phyloP scores from a whole-genome alignment of 352 stramenopile species.

The Pythium grandisporangium region DNA sequence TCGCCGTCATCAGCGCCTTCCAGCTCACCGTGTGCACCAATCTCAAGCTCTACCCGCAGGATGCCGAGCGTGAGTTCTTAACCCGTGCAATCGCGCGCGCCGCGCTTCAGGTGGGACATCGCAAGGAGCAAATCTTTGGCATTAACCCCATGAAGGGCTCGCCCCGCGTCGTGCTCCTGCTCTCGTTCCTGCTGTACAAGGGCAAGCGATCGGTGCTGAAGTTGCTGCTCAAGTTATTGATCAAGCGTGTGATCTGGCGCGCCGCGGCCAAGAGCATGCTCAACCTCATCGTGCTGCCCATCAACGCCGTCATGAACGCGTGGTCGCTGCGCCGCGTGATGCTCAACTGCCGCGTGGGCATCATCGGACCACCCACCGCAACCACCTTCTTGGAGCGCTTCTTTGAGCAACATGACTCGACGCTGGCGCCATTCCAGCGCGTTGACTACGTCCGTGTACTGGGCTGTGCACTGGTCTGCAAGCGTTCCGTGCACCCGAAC shows the following conservation, averaged over 20 bases:
- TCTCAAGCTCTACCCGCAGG: slow-evolving; percentile 30
- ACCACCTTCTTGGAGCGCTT: slow-evolving; percentile 22
- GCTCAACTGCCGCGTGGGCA: slow-evolving; percentile 35
- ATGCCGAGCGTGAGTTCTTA: slow-evolving; percentile 42
- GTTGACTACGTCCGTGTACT: slow-evolving; percentile 41
- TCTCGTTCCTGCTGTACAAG: slow-evolving; percentile 36
- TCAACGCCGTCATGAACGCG: slow-evolving; percentile 34
- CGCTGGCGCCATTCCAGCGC: slow-evolving; percentile 24
- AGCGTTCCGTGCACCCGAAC: slow-evolving; percentile 39
- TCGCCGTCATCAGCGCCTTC: slow-evolving; percentile 29
- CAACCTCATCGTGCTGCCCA: slow-evolving; percentile 30
- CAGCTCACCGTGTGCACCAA: slow-evolving; percentile 28
- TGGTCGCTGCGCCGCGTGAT: slow-evolving; percentile 36
- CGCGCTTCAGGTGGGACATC: slow-evolving; percentile 31
- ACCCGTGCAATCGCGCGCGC: slow-evolving; percentile 30
- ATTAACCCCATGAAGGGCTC: slow-evolving; percentile 44
- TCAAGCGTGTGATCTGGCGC: slow-evolving; percentile 40
- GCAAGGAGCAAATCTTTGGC: slow-evolving; percentile 32
- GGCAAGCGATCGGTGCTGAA: slow-evolving; percentile 44
- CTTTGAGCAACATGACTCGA: slow-evolving; percentile 16
- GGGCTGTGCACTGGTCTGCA: slow-evolving; percentile 32
- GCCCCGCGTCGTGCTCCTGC: slow-evolving; percentile 20
- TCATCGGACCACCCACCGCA: slow-evolving; percentile 30
- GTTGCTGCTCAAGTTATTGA: slow-evolving; percentile 46
- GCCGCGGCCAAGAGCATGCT: slow-evolving; percentile 27